Evolutionary conservation across 306 rosid species (phyloP).

Genomic region (Trichosanthes truncata): DNA sequence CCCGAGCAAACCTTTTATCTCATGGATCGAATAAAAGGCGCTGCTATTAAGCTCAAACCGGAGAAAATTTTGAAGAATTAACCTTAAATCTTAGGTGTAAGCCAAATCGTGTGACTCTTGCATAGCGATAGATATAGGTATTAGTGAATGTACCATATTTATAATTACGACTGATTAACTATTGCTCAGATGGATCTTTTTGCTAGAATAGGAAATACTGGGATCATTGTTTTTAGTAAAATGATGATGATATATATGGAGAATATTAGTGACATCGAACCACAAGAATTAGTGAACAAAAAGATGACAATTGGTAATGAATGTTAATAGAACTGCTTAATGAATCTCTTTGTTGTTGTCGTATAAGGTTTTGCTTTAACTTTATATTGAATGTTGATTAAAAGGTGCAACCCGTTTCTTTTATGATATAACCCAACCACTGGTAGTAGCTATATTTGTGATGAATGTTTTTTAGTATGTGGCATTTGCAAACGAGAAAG

Average conservation of each 20-base stretch:
- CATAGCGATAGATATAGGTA: background rate
- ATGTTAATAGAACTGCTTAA: background rate
- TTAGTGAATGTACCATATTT: background rate
- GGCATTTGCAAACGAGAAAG: background rate
- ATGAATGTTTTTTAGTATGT: background rate
- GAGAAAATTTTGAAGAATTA: background rate
- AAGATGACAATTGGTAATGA: background rate
- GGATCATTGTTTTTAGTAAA: background rate
- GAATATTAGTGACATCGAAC: background rate
- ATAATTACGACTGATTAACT: background rate
- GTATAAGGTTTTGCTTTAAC: background rate
- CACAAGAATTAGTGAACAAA: background rate
- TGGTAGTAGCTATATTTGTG: background rate
- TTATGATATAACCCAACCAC: background rate
- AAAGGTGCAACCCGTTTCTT: background rate
- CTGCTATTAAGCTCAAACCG: background rate
- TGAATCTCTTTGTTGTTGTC: background rate
- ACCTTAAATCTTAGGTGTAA: background rate
- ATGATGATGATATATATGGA: background rate
- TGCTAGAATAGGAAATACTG: background rate
- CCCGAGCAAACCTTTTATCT: background rate
- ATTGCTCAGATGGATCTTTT: background rate
- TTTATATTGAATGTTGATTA: background rate
- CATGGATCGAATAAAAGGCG: background rate
- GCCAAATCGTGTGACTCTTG: background rate